Conservation (phyloP, 805 yeast species). For the Cephaloascus albidus region DNA sequence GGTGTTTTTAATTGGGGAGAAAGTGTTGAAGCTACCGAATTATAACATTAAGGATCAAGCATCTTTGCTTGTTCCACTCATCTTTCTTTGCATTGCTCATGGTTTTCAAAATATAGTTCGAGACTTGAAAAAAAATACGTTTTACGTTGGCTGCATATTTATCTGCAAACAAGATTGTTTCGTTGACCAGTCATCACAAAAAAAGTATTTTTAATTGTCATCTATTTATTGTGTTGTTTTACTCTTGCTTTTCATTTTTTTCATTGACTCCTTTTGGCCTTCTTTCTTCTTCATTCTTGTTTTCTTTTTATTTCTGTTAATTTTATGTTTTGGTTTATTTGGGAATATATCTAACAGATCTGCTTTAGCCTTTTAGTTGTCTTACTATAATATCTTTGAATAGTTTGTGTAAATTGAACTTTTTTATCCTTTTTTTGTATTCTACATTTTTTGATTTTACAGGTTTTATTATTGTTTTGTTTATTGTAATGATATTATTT, state of each 20-base stretch:
- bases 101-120: no score
- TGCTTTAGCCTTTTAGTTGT: neutral
- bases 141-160: no score
- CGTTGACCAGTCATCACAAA: no score
- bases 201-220: no score
- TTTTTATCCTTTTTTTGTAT: neutral
- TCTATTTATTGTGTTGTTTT: no score
- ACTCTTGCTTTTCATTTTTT: neutral
- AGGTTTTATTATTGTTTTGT: no score
- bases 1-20: slow-evolving; percentile 24
- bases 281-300: neutral
- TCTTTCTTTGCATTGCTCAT: no score
- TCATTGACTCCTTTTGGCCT: neutral
- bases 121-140: no score
- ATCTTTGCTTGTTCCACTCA: no score
- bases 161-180: no score
- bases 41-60: no score
- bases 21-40: slow-evolving; percentile 28
- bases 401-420: neutral
- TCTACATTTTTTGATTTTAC: neutral
- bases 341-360: neutral
- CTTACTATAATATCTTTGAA: neutral
- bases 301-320: neutral
- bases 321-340: neutral
- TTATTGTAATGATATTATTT: no score